These are phyloP conservation scores for Phytophthora colocasiae DNA, from an alignment of 352 stramenopile genomes.

Conservation along the genomic window DNA sequence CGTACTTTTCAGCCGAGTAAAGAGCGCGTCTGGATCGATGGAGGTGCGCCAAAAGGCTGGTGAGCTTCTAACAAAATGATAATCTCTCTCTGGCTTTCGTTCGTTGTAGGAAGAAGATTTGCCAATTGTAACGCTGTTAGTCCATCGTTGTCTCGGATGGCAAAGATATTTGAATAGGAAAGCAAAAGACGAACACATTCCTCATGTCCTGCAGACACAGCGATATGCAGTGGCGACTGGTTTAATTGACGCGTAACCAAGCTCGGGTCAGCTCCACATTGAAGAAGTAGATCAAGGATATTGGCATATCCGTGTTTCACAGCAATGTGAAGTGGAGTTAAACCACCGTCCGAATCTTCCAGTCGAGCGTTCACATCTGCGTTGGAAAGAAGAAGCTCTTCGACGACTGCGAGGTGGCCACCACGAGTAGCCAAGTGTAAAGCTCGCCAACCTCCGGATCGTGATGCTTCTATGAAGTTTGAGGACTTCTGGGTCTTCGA, in stretches of 20 bases:
- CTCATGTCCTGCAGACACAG: slow-evolving; percentile 22
- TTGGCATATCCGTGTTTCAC: slow-evolving; percentile 22
- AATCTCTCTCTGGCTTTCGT: slow-evolving; percentile 22
- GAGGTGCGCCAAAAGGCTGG: neutral
- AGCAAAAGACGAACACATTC: slow-evolving; percentile 34
- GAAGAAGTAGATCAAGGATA: slow-evolving; percentile 46
- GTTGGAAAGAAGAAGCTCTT: slow-evolving; percentile 42
- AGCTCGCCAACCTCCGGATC: slow-evolving; percentile 43
- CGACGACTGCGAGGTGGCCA: slow-evolving; percentile 37
- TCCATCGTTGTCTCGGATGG: slow-evolving; percentile 27
- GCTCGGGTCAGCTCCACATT: slow-evolving; percentile 41
- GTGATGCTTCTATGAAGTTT: slow-evolving; percentile 16
- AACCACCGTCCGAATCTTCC: slow-evolving; percentile 22
- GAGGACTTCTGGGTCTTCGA: neutral
- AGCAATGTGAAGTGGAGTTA: slow-evolving; percentile 48
- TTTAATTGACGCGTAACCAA: slow-evolving; percentile 27
- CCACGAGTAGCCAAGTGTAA: slow-evolving; percentile 44
- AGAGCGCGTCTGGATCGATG: slow-evolving; percentile 6
- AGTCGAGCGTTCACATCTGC: slow-evolving; percentile 40
- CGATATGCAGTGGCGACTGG: slow-evolving; percentile 42
- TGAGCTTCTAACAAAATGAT: slow-evolving; percentile 36
- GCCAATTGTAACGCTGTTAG: slow-evolving; percentile 42
- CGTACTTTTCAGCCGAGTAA: slow-evolving; percentile 51
- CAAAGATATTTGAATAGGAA: slow-evolving; percentile 11
- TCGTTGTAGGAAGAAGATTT: slow-evolving; percentile 5